A percentile compares a stretch with the other conserved stretches of the same genome.
phyloP scores from a whole-genome alignment of 768 basidiomycete genomes.

The Cubamyces sp. region DNA sequence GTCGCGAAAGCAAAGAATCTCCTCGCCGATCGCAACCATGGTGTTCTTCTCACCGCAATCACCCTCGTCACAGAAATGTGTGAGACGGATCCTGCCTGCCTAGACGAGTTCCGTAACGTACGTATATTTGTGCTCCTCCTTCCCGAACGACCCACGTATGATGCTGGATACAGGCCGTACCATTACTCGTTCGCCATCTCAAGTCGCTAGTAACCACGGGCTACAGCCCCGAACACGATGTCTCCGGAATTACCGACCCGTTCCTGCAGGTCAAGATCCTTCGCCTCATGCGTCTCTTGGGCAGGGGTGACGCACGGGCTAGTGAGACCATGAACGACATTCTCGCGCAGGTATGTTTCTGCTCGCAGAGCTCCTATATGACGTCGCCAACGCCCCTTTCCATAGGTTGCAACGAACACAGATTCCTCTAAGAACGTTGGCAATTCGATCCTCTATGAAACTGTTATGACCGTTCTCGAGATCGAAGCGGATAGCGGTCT shows the following conservation, averaged over 20 bases:
- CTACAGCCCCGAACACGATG: slow-evolving; percentile 98
- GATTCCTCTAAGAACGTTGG: slow-evolving; percentile 98
- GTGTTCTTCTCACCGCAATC: slow-evolving; percentile 91
- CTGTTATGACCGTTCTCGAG: slow-evolving; percentile 93
- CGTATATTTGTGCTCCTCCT: slow-evolving; percentile 28
- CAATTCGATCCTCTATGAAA: slow-evolving; percentile 97
- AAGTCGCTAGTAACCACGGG: slow-evolving; percentile 95
- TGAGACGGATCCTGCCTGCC: slow-evolving; percentile 67
- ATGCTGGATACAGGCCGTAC: slow-evolving; percentile 71
- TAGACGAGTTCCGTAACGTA: slow-evolving; percentile 91
- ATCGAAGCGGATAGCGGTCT: slow-evolving; percentile 96
- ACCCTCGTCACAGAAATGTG: slow-evolving; percentile 97
- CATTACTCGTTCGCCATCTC: slow-evolving; percentile 90
- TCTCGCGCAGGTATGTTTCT: slow-evolving; percentile 74
- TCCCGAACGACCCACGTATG: slow-evolving; percentile 1
- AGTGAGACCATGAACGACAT: slow-evolving; percentile 99
- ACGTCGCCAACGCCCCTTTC: not conserved
- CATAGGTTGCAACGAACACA: slow-evolving; percentile 97
- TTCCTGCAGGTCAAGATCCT: slow-evolving; percentile 94
- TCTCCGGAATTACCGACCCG: slow-evolving; percentile 98
- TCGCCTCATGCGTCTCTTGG: slow-evolving; percentile 85
- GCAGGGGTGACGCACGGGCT: slow-evolving; percentile 80
- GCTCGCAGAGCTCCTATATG: not conserved
- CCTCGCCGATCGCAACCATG: slow-evolving; percentile 94
- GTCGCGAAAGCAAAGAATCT: slow-evolving; percentile 85